Conservation (phyloP, 2,329 filamentous ascomycete species). For the Talaromyces islandicus region DNA sequence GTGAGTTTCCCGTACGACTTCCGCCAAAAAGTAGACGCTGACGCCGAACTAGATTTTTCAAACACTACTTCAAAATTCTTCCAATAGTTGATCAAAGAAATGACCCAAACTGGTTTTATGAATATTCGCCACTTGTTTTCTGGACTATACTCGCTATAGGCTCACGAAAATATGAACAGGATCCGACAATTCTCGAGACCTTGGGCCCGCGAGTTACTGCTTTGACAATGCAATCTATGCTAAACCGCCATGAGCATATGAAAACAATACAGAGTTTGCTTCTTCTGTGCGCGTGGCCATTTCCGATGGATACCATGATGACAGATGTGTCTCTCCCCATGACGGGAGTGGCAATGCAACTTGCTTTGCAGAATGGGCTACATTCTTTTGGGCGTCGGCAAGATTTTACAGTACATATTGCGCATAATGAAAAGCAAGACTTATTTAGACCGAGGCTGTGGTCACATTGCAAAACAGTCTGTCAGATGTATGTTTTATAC, state of each 20-base stretch:
- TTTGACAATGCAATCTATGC: not conserved
- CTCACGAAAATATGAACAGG: not conserved
- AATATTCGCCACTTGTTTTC: not conserved
- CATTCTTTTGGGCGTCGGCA: slow-evolving; percentile 1
- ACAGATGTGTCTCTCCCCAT: not conserved
- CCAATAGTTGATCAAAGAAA: not conserved
- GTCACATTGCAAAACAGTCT: not conserved
- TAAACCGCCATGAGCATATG: not conserved
- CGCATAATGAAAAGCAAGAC: not conserved
- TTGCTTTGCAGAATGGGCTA: not conserved
- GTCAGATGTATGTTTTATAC: not conserved
- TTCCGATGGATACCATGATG: not conserved
- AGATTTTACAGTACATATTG: not conserved
- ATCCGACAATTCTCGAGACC: not conserved
- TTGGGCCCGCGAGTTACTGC: not conserved
- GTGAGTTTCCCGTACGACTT: not conserved
- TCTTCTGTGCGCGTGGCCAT: not conserved
- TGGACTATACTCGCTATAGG: not conserved
- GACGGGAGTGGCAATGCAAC: not conserved
- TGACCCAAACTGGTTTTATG: not conserved
- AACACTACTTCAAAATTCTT: not conserved
- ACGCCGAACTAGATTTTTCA: not conserved
- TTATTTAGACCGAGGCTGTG: not conserved
- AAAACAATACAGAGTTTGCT: not conserved
- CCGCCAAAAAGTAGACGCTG: not conserved